A percentile compares a stretch with the other conserved stretches of the same genome.
Conservation (phyloP, 176 grass and related monocot species). For the Dactylis glomerata region DNA sequence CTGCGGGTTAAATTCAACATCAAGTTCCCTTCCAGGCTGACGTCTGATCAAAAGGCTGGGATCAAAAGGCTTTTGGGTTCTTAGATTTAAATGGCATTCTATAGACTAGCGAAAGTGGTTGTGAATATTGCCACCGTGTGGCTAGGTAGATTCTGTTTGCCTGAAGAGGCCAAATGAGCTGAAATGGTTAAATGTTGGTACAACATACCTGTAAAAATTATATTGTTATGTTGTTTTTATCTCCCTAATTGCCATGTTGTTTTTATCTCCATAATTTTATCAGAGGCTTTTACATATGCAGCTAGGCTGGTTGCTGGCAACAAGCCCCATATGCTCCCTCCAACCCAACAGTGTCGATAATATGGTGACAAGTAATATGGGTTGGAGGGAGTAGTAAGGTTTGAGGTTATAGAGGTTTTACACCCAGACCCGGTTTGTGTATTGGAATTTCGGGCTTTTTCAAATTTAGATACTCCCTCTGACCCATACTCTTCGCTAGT, state of each 20-base stretch:
- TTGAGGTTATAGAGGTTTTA: neutral
- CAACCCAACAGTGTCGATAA: too few relatives aligned
- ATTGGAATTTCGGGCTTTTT: neutral
- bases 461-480: neutral
- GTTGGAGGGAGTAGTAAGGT: neutral
- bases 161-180: slow-evolving; percentile 18
- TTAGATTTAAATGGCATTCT: neutral
- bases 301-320: neutral
- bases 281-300: neutral
- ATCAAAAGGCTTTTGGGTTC: slow-evolving; percentile 69
- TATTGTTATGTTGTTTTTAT: slow-evolving; percentile 28
- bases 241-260: neutral
- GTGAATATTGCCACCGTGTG: slow-evolving; percentile 45
- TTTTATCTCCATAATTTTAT: slow-evolving; percentile 6
- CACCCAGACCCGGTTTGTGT: neutral
- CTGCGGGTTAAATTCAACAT: slow-evolving; percentile 80
- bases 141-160: slow-evolving; percentile 35
- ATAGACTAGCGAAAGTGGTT: slow-evolving; percentile 20
- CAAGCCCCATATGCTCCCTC: neutral
- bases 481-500: too few relatives aligned
- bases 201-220: slow-evolving; percentile 4
- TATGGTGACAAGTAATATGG: too few relatives aligned
- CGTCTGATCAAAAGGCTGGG: slow-evolving; percentile 64
- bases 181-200: neutral
- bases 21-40: slow-evolving; percentile 73